Percentiles rank a stretch among this genome's conserved stretches.
Evolutionary conservation across 2,329 filamentous ascomycete genomes (phyloP).

Genomic region (Penicillium sp.): DNA sequence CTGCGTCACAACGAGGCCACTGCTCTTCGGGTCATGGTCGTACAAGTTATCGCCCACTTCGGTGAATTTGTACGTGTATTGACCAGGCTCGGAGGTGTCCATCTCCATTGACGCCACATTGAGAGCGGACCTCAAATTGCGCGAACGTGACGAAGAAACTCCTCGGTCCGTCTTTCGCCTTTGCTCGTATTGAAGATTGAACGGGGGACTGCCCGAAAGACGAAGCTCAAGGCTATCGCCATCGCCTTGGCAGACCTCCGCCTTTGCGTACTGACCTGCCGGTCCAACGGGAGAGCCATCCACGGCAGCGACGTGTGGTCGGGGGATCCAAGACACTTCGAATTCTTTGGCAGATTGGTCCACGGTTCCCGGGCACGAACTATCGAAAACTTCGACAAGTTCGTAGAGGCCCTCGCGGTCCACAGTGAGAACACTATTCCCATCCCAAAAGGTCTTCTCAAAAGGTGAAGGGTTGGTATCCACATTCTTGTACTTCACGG

Average conservation of each 20-base stretch:
- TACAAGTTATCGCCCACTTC: slow-evolving; percentile 83
- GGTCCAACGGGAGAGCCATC: slow-evolving; percentile 46
- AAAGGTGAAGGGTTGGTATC: slow-evolving; percentile 51
- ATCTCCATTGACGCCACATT: slow-evolving; percentile 73
- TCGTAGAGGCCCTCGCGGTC: slow-evolving; percentile 70
- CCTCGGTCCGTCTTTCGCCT: slow-evolving; percentile 66
- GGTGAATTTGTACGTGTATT: slow-evolving; percentile 80
- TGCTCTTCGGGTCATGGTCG: slow-evolving; percentile 64
- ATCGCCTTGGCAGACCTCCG: slow-evolving; percentile 88
- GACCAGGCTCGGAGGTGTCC: slow-evolving; percentile 77
- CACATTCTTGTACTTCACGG: slow-evolving; percentile 67
- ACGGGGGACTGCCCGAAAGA: slow-evolving; percentile 76
- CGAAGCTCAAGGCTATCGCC: slow-evolving; percentile 81
- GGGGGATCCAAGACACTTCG: slow-evolving; percentile 76
- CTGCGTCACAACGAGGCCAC: slow-evolving; percentile 69
- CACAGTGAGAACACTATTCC: slow-evolving; percentile 67
- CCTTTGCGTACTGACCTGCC: slow-evolving; percentile 61
- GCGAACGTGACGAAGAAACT: slow-evolving; percentile 60
- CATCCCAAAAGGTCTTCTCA: slow-evolving; percentile 47
- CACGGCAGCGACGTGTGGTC: slow-evolving; percentile 66
- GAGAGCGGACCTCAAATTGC: slow-evolving; percentile 71
- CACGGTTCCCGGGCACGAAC: slow-evolving; percentile 74
- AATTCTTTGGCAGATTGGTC: slow-evolving; percentile 71
- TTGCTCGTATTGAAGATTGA: slow-evolving; percentile 75
- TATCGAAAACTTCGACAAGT: slow-evolving; percentile 71